Evolutionary conservation across 164 flowering plant species (phyloP), one percentile per base, ranked within the genome.

Genomic region (Litsea cubeba): DNA sequence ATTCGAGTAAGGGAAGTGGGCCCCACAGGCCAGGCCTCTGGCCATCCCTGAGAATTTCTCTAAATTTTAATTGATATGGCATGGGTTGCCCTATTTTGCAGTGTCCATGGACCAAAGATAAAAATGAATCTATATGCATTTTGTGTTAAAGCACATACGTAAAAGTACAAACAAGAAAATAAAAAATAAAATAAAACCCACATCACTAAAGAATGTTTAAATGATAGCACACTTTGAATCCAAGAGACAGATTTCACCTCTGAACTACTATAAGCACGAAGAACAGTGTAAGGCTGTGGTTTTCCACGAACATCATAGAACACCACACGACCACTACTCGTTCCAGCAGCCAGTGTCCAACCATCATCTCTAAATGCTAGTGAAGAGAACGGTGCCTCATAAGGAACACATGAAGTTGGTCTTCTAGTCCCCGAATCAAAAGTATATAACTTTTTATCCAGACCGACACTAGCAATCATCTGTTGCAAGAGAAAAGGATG

Each of bases 251-350:
- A 60, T 46, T 68, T 71, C 68, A 92, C 99, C 95, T 96, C 97
- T 58, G 97, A 89, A 84, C 86, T 88, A 74, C 84, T 78, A 80
- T 85, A 96, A 79, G 99, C 97, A 76, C 87, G 97, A 74, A 94
- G 93, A 76, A 90, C 91, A 66, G 86, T 90, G 58, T 89, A 72
- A 64, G 98, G 99, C 74, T 96, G 92, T 76, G 93, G 94, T 79
- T 94, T 96, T 78, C 94, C 98, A 71, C 99, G 99, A 69, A 94
- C 86, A 80, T 96, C 99, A 82, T 96, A 96, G 75, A 96, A 92
- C 12, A 90, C 98, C 49, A 96, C 88, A 28, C 89, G 85, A 3
- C 99, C 99, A 83, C 77, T 86, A 80, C 87, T 88, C 73, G 99
- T 96, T 78, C 99, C 99, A 81, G 95, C 97, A 71, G 99, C 97